Percentiles rank a stretch among this genome's conserved stretches.
These are phyloP conservation scores for Pythium sukuiense DNA, from an alignment of 352 stramenopile genomes.

Conservation along the genomic window DNA sequence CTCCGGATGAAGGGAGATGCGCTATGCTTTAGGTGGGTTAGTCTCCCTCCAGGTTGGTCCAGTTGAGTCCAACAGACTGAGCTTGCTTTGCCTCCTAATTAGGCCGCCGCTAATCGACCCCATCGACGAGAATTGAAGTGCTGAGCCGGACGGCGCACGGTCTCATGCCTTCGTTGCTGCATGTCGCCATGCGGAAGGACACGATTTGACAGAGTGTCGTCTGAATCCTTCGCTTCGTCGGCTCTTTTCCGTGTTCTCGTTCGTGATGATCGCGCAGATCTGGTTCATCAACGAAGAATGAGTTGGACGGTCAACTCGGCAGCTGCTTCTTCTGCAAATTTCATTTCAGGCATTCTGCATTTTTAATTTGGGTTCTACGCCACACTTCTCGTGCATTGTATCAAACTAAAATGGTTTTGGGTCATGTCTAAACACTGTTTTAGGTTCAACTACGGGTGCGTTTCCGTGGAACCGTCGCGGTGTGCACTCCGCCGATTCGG, in stretches of 20 bases:
- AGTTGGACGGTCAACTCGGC: conserved; percentile 4
- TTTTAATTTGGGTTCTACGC: conserved; percentile 1
- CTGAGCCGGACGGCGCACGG: neutral
- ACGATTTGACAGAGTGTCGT: conserved; percentile 3
- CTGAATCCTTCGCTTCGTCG: neutral
- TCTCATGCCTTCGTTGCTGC: neutral
- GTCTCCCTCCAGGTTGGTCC: too few relatives aligned
- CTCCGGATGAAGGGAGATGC: too few relatives aligned
- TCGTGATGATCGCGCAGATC: conserved; percentile 1
- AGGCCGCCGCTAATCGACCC: neutral
- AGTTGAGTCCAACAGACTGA: too few relatives aligned
- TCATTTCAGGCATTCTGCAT: neutral
- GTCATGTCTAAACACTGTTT: neutral
- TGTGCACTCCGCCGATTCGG: neutral
- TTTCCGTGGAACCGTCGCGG: conserved; percentile 13
- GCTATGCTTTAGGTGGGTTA: too few relatives aligned
- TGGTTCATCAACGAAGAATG: neutral
- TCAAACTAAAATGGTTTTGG: neutral
- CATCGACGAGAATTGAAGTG: neutral
- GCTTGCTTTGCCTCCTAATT: neutral
- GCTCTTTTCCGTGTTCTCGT: conserved; percentile 4
- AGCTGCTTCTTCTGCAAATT: conserved; percentile 3
- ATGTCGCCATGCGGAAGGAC: neutral
- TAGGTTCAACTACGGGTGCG: neutral
- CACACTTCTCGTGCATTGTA: too few relatives aligned